Evolutionary conservation across 2,329 filamentous ascomycete species (phyloP).

Genomic region (Colletotrichum liriopes): DNA sequence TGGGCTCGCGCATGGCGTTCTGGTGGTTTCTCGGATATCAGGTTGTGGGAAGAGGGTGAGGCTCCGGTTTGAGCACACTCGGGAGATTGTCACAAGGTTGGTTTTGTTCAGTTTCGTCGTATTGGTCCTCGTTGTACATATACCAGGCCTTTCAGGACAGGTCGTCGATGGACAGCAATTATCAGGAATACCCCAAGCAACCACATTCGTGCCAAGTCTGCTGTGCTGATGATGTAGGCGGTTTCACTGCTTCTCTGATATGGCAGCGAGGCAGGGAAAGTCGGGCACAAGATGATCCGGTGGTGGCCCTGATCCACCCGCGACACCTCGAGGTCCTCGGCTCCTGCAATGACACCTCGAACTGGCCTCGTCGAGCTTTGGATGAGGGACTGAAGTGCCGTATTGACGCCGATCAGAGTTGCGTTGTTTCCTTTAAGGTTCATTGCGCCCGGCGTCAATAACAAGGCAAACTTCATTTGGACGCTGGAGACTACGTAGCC

Average conservation of each 20-base stretch:
- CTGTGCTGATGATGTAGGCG: neutral
- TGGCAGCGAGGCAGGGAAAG: neutral
- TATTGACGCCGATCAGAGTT: neutral
- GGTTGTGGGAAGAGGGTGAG: constrained; percentile 1
- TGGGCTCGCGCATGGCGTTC: constrained; percentile 25
- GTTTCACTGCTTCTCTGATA: neutral
- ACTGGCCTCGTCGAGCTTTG: neutral
- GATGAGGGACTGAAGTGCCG: neutral
- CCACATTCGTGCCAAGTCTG: constrained; percentile 5
- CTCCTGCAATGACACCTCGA: neutral
- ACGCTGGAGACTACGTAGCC: neutral
- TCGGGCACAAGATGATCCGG: too few species aligned
- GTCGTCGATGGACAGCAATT: constrained; percentile 35
- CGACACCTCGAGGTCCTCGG: neutral
- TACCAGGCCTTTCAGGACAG: constrained; percentile 33
- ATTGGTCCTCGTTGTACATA: constrained; percentile 35
- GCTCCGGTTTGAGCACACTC: constrained; percentile 14
- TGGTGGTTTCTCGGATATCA: constrained; percentile 10
- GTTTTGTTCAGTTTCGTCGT: constrained; percentile 17
- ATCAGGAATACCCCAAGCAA: constrained; percentile 28
- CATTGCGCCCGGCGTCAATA: neutral
- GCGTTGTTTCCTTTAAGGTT: neutral
- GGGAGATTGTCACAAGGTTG: constrained; percentile 36
- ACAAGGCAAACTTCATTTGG: neutral
- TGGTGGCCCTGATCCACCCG: neutral